phyloP scores from a whole-genome alignment of 192 early-diverging fungal genomes.

The Coemansia sp. region DNA sequence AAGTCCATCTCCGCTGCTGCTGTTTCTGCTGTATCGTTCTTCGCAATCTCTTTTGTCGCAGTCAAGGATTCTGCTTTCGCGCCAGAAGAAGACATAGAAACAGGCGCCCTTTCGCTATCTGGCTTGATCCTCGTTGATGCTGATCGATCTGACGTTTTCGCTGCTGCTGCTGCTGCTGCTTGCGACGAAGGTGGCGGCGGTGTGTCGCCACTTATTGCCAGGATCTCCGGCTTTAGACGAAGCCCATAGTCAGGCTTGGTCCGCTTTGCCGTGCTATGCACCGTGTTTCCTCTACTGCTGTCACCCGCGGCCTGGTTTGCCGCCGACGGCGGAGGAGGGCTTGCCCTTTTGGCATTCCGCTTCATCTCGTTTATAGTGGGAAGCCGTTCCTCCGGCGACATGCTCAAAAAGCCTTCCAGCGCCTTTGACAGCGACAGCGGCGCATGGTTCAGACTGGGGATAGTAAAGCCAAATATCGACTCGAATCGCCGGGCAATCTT shows the following conservation, averaged over 20 bases:
- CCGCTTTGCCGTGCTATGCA: background rate
- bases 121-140: background rate
- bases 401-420: constrained; percentile 54
- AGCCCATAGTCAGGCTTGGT: constrained; percentile 49
- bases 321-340: background rate
- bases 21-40: constrained; percentile 14
- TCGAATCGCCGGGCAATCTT: constrained; percentile 53
- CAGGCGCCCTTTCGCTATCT: constrained; percentile 1
- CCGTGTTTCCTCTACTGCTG: constrained; percentile 7
- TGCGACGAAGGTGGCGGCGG: constrained; percentile 9
- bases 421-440: constrained; percentile 55
- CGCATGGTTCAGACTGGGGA: constrained; percentile 54
- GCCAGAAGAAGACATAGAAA: background rate
- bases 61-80: background rate
- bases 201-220: constrained; percentile 19
- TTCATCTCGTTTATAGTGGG: constrained; percentile 32
- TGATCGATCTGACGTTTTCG: background rate
- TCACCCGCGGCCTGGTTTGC: constrained; percentile 8
- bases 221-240: constrained; percentile 47
- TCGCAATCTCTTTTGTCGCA: background rate
- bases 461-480: constrained; percentile 51
- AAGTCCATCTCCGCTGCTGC: constrained; percentile 44
- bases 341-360: constrained; percentile 21
- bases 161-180: too few species aligned
- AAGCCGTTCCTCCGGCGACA: constrained; percentile 37